Percentiles rank a stretch among this genome's conserved stretches.
phyloP scores from a whole-genome alignment of 192 early-diverging fungal species.

The Chytriomyces confervae region DNA sequence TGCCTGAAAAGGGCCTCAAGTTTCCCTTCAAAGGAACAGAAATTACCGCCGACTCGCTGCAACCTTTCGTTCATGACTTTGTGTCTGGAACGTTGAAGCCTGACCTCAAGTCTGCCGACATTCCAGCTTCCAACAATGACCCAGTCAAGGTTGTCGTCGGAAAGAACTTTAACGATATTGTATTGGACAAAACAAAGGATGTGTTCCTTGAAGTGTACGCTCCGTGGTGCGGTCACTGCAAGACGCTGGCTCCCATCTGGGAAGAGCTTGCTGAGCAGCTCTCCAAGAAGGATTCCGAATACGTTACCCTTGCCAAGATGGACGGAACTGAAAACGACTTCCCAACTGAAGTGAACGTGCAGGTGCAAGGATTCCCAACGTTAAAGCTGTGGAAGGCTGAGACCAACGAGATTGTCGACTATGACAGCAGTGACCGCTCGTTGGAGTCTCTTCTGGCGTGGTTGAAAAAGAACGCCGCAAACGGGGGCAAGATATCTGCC shows the following conservation, averaged over 20 bases:
- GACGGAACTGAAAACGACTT: constrained; percentile 95
- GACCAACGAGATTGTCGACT: constrained; percentile 79
- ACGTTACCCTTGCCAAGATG: constrained; percentile 89
- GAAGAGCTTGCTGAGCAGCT: constrained; percentile 76
- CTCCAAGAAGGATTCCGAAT: constrained; percentile 44
- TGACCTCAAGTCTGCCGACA: constrained; percentile 78
- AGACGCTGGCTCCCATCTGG: constrained; percentile 75
- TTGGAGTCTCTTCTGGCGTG: constrained; percentile 80
- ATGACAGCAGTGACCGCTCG: constrained; percentile 79
- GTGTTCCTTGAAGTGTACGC: constrained; percentile 94
- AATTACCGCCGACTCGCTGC: constrained; percentile 64
- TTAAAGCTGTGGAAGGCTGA: constrained; percentile 89
- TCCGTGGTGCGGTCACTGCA: constrained; percentile 69
- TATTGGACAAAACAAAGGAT: constrained; percentile 83
- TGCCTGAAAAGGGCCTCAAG: constrained; percentile 74
- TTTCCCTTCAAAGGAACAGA: constrained; percentile 82
- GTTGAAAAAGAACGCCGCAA: constrained; percentile 69
- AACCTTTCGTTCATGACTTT: constrained; percentile 70
- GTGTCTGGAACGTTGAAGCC: constrained; percentile 72
- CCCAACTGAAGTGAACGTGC: constrained; percentile 70
- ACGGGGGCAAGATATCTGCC: constrained; percentile 32
- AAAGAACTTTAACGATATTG: constrained; percentile 80
- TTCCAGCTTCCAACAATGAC: constrained; percentile 85
- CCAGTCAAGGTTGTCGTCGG: constrained; percentile 92
- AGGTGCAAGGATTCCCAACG: constrained; percentile 93